A percentile compares a stretch with the other conserved stretches of the same genome.
phyloP scores from a whole-genome alignment of 768 basidiomycete species.

The Lentinula lateritia region DNA sequence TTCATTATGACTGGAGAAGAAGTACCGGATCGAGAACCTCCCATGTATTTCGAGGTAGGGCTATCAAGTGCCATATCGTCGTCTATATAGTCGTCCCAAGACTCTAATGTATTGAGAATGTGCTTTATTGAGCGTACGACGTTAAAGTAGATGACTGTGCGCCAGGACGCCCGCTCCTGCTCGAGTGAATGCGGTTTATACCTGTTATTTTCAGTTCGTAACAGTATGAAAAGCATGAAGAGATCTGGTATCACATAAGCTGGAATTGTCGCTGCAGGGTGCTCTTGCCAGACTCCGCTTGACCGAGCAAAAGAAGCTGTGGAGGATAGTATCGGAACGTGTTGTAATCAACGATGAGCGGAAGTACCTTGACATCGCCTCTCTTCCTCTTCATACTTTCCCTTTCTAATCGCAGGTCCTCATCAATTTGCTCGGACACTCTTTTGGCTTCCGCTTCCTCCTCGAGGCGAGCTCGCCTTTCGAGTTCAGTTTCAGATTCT shows the following conservation, averaged over 20 bases:
- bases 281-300: conserved; percentile 76
- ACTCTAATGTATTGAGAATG: conserved; percentile 58
- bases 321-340: not conserved
- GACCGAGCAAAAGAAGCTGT: conserved; percentile 69
- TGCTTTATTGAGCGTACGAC: conserved; percentile 66
- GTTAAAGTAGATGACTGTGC: conserved; percentile 73
- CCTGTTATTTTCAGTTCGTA: not conserved
- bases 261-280: conserved; percentile 78
- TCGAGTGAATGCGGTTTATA: conserved; percentile 69
- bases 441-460: conserved; percentile 71
- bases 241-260: conserved; percentile 40
- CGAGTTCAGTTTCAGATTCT: conserved; percentile 54
- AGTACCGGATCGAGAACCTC: conserved; percentile 14
- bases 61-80: conserved; percentile 29
- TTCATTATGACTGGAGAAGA: conserved; percentile 30
- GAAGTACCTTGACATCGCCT: conserved; percentile 66
- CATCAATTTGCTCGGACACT: conserved; percentile 78
- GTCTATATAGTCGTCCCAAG: conserved; percentile 56
- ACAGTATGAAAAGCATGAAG: not conserved
- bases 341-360: not conserved
- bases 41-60: conserved; percentile 7
- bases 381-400: conserved; percentile 59
- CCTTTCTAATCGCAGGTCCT: conserved; percentile 66
- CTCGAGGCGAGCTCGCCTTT: conserved; percentile 56
- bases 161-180: conserved; percentile 66